Evolutionary conservation across 2,329 filamentous ascomycete genomes (phyloP), one percentile per base, ranked within the genome.

Genomic region (Ceratocystis diversiconidia): DNA sequence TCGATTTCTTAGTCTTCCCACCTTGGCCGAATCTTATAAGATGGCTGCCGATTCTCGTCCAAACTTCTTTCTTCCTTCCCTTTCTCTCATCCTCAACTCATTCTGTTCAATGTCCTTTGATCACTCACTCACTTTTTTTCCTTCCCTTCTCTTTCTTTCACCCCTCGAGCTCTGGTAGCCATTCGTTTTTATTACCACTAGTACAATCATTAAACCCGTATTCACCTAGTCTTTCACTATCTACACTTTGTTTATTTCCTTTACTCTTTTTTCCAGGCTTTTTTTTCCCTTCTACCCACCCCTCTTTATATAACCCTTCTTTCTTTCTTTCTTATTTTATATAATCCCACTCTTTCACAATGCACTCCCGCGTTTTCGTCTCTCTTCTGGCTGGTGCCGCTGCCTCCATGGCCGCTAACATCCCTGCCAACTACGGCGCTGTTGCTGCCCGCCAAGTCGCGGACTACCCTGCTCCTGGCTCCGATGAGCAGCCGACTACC

Each of bases 381-480:
- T 63, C 48, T 67, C 43, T 67, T 15, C 48, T 63, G 7, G 63
- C 66, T 28, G 60, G 57, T 15, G 60, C 68, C 62, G 61, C 61
- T 50, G 60, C 66, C 28, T 63, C 63, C 32, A 61, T 63, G n/a
- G 55, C 55, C 32, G 55, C 55, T 60, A 63, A 67, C 43, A 41
- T 61, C 12, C 4, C 69, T 50, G 63, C 67, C 36, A 71, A 71
- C 65, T 65, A 68, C 46, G 69, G 70, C 46, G 62, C 64, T 25
- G 68, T 68, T 46, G 66, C 65, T 15, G 68, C 68, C 7, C 63
- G 65, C 2, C 36, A 41, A 41, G 52, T 68, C 10, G 68, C 68
- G 8, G 71, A 70, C 36, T 67, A 70, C 2, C 70, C 69, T 15
- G 70, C 70, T 7, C 72, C 71, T 8, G 55, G 28, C 55, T 59